Evolutionary conservation across 129 eudicot genomes (phyloP).

Genomic region (Helichrysum umbraculigerum): DNA sequence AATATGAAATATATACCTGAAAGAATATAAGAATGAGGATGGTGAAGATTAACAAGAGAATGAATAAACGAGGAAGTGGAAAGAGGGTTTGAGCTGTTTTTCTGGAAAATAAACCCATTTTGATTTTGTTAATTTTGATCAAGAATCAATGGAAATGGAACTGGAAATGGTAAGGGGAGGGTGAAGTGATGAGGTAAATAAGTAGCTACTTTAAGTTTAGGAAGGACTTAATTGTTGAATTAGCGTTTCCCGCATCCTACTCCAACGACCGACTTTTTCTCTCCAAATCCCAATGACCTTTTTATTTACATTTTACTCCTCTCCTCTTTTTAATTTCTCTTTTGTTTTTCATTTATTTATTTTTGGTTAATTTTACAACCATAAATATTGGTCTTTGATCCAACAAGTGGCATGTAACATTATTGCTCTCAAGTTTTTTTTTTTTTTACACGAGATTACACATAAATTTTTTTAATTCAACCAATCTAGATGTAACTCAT

Average conservation of each 20-base stretch:
- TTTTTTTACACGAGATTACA: no score
- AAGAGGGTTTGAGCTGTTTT: conserved; percentile 24
- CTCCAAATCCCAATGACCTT: neutral
- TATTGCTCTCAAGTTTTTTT: no score
- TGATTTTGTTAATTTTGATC: neutral
- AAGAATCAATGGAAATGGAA: neutral
- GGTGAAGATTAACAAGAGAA: conserved; percentile 29
- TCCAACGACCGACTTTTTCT: conserved; percentile 32
- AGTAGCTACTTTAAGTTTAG: neutral
- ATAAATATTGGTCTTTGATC: no score
- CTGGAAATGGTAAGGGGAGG: neutral
- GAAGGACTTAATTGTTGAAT: neutral
- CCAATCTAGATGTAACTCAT: no score
- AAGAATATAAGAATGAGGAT: conserved; percentile 39
- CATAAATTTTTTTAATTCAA: no score
- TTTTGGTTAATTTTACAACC: no score
- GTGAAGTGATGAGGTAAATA: conserved; percentile 13
- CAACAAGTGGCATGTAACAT: no score
- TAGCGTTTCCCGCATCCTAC: conserved; percentile 31
- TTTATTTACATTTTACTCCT: conserved; percentile 16
- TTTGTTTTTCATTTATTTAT: no score
- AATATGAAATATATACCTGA: conserved; percentile 33
- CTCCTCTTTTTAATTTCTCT: no score
- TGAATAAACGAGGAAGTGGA: conserved; percentile 32
- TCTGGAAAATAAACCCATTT: conserved; percentile 32